Conservation (phyloP, 2,329 filamentous ascomycete species). For the Fusarium lyarnte region DNA sequence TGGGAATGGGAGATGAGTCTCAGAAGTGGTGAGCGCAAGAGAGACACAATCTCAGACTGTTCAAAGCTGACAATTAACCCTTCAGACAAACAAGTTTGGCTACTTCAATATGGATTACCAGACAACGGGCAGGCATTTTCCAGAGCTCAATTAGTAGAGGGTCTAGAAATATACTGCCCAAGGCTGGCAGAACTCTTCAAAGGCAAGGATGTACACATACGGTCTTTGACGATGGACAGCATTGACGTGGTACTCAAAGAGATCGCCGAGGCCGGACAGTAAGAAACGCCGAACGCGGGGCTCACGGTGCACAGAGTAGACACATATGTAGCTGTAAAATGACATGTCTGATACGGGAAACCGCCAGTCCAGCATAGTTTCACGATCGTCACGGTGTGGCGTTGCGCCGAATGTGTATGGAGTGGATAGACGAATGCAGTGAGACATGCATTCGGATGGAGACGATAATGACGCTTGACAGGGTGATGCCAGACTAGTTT, state of each 20-base stretch:
- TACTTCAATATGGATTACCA: conserved; percentile 12
- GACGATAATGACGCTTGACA: neutral
- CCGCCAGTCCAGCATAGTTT: neutral
- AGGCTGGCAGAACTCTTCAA: conserved; percentile 2
- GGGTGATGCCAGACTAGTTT: neutral
- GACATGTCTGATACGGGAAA: neutral
- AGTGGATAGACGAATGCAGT: neutral
- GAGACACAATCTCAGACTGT: neutral
- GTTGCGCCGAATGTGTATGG: neutral
- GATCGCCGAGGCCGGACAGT: conserved; percentile 4
- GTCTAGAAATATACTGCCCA: neutral
- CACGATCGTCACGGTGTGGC: neutral
- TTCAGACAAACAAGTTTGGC: conserved; percentile 19
- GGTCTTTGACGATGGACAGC: conserved; percentile 13
- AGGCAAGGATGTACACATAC: conserved; percentile 3
- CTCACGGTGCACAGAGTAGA: neutral
- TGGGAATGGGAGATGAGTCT: conserved; percentile 29
- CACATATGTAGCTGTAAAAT: neutral
- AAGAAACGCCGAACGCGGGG: neutral
- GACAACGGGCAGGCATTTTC: neutral
- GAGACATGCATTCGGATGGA: neutral
- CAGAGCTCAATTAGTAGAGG: neutral
- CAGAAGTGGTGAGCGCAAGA: neutral
- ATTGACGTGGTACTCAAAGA: conserved; percentile 13
- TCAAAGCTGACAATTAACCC: neutral